Evolutionary conservation across 169 alveolate genomes (phyloP).

Genomic region (Besnoitia besnoiti): DNA sequence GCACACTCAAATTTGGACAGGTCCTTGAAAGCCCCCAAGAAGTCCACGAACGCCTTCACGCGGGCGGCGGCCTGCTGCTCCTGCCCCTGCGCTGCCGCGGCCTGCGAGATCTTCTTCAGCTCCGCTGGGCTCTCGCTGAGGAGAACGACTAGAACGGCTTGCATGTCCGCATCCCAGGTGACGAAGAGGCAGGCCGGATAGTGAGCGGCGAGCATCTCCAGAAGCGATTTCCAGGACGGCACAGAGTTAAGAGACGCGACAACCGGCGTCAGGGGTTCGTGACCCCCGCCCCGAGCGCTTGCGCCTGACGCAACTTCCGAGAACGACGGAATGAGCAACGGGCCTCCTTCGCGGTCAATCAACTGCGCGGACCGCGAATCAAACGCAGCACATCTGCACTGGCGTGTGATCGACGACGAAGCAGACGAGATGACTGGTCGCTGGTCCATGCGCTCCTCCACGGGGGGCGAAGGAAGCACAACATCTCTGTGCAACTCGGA

Average conservation of each 20-base stretch:
- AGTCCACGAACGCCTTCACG: neutral
- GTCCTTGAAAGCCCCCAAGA: conserved; percentile 2
- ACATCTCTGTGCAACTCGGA: conserved; percentile 11
- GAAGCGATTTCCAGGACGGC: conserved; percentile 16
- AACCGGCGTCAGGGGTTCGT: neutral
- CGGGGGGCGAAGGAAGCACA: neutral
- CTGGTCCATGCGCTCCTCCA: too few relatives aligned
- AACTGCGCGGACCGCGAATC: neutral
- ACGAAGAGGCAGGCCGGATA: neutral
- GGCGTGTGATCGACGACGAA: neutral
- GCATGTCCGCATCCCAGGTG: neutral
- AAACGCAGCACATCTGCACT: neutral
- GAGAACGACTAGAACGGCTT: neutral
- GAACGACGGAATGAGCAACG: neutral
- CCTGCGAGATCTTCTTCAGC: neutral
- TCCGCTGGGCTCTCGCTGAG: neutral
- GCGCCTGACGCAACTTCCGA: neutral
- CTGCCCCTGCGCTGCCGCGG: neutral
- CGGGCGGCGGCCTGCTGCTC: neutral
- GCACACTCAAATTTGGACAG: neutral
- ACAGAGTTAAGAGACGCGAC: neutral
- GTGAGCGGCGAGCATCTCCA: conserved; percentile 27
- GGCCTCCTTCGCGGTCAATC: neutral
- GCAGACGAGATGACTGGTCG: too few relatives aligned
- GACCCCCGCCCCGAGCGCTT: neutral